Conservation (phyloP, 768 basidiomycete genomes). For the Austroboletus festivus region DNA sequence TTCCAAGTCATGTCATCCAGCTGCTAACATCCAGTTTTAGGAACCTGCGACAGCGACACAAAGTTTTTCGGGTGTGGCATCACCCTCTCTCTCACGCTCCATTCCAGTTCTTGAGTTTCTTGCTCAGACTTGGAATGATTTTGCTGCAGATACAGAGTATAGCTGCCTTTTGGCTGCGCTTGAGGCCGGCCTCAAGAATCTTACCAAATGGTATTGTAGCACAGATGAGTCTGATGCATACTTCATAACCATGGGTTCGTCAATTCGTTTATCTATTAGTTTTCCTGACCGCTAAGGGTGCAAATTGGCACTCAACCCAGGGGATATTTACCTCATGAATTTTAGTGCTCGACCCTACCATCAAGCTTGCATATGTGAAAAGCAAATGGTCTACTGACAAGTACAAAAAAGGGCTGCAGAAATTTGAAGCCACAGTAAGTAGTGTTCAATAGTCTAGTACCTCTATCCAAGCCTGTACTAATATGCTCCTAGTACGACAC, state of each 20-base stretch:
- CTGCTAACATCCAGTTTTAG: neutral
- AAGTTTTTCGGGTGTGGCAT: neutral
- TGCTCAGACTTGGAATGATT: neutral
- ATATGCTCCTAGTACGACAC: neutral
- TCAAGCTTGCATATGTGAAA: neutral
- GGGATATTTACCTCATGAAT: too few relatives aligned
- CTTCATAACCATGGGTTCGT: neutral
- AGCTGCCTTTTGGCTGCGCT: too few relatives aligned
- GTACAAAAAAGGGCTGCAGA: neutral
- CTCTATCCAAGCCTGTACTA: neutral
- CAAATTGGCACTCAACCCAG: slow-evolving; percentile 16
- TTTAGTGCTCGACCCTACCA: neutral
- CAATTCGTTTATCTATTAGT: neutral
- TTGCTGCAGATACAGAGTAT: neutral
- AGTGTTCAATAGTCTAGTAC: neutral
- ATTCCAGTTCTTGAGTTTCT: slow-evolving; percentile 1
- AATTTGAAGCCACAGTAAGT: neutral
- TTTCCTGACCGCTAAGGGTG: neutral
- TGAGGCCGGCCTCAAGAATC: too few relatives aligned
- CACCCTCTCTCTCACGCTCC: neutral
- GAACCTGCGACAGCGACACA: neutral
- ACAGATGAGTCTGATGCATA: neutral
- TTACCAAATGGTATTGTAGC: neutral
- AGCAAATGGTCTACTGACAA: neutral
- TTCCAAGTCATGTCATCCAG: too few relatives aligned